These are phyloP conservation scores for Actinidia polygama DNA, from an alignment of 179 eudicot genomes.

Conservation along the genomic window DNA sequence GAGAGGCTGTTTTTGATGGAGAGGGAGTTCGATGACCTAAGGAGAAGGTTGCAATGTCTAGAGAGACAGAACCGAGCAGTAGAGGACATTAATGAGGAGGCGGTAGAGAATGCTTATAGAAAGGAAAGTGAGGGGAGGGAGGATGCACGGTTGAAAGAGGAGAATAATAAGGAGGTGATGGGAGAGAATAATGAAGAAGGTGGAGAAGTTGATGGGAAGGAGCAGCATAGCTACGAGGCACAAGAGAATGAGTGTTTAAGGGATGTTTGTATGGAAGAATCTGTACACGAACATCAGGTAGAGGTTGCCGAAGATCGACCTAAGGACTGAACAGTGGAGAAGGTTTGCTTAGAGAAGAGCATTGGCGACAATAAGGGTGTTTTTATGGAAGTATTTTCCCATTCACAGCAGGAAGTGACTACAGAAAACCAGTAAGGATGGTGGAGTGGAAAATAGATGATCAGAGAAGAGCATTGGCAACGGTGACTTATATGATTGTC, in stretches of 20 bases:
- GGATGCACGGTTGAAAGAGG: slow-evolving; percentile 32
- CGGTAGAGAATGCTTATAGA: slow-evolving; percentile 78
- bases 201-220: slow-evolving; percentile 30
- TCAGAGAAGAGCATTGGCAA: slow-evolving; percentile 50
- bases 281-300: slow-evolving; percentile 3
- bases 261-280: slow-evolving; percentile 32
- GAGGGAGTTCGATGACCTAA: slow-evolving; percentile 81
- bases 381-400: slow-evolving; percentile 37
- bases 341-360: not conserved
- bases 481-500: slow-evolving; percentile 43
- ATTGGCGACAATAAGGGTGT: slow-evolving; percentile 31
- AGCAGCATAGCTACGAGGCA: slow-evolving; percentile 21
- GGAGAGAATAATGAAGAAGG: slow-evolving; percentile 40
- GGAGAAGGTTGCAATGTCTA: slow-evolving; percentile 73
- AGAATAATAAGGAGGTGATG: slow-evolving; percentile 55
- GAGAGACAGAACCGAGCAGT: slow-evolving; percentile 69
- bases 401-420: not conserved
- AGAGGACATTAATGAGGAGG: slow-evolving; percentile 67
- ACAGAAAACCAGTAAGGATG: slow-evolving; percentile 23
- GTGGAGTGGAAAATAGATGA: slow-evolving; percentile 21
- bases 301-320: slow-evolving; percentile 12
- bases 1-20: slow-evolving; percentile 91
- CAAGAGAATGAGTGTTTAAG: slow-evolving; percentile 20
- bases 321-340: slow-evolving; percentile 19
- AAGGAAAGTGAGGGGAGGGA: slow-evolving; percentile 70